Evolutionary conservation across 148 eudicot species (phyloP), one percentile per base, ranked within the genome.

Genomic region (Oxyria digyna): DNA sequence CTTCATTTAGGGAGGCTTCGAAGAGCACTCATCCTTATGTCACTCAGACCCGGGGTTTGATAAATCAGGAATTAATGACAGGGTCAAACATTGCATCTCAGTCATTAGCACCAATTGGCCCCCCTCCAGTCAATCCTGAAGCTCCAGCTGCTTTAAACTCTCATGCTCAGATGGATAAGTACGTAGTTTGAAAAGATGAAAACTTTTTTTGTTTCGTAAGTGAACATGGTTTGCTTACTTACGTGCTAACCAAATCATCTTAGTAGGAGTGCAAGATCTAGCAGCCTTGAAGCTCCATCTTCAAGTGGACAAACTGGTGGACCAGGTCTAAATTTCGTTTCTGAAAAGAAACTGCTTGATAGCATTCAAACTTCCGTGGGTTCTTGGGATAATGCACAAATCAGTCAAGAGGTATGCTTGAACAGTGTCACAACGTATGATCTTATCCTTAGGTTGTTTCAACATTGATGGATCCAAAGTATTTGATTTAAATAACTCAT

Each of bases 81-180:
- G 80, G 79, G 62, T 78, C 78, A 52, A 52, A 76, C 42, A 74
- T 37, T 12, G 79, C 62, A 29, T 80, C 88, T 71, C 87, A 82
- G 45, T 81, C 83, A 68, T 70, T 87, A 72, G 82, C 91, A 74
- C 87, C 91, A 43, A 83, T 87, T 69, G 96, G 98, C 72, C 85
- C 91, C 64, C 83, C 89, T 55, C 49, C 89, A 52, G 48, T 76
- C 49, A 75, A 67, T 74, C 24, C 87, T 75, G 91, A 85, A 74
- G 33, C 62, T 57, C 87, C 79, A 66, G 69, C 78, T 71, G 83
- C 75, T 50, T 74, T 71, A 71, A 84, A 70, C 66, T 72, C 83
- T 18, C 77, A 67, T 68, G 70, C 85, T 27, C 79, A 74, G 32
- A 72, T 68, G 66, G 73, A 71, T 70, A 94, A 84, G 99, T 91